phyloP scores from a whole-genome alignment of 2,329 filamentous ascomycete genomes.

The Didymella keratinophila region DNA sequence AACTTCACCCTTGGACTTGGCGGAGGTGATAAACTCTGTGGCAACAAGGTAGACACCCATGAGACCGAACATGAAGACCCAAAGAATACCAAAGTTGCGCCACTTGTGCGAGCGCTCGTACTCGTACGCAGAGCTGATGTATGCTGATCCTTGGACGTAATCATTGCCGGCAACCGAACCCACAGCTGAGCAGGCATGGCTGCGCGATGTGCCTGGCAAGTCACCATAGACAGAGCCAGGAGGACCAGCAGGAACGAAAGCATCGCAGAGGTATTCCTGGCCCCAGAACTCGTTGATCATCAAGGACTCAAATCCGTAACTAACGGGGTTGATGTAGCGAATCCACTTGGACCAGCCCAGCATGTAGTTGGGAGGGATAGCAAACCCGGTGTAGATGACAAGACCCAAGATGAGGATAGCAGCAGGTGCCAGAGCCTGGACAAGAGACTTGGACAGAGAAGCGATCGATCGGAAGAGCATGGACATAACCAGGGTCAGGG shows the following conservation, averaged over 20 bases:
- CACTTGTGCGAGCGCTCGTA: conserved; percentile 54
- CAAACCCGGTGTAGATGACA: conserved; percentile 73
- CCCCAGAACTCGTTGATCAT: conserved; percentile 83
- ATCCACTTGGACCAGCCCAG: conserved; percentile 84
- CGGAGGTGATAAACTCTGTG: conserved; percentile 57
- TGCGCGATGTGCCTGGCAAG: conserved; percentile 29
- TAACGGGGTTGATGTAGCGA: conserved; percentile 79
- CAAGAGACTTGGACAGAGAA: conserved; percentile 73
- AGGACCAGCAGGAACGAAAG: conserved; percentile 54
- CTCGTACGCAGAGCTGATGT: conserved; percentile 45
- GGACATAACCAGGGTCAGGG: conserved; percentile 78
- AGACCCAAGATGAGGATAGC: conserved; percentile 69
- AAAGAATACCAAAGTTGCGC: conserved; percentile 58
- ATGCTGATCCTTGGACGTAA: conserved; percentile 52
- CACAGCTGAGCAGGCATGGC: conserved; percentile 53
- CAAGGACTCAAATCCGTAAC: conserved; percentile 80
- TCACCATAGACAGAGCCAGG: conserved; percentile 50
- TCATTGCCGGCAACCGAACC: conserved; percentile 52
- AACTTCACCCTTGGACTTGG: conserved; percentile 62
- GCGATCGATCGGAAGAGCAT: conserved; percentile 86
- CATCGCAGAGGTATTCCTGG: conserved; percentile 64
- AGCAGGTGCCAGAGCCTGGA: conserved; percentile 65
- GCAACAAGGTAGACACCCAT: conserved; percentile 54
- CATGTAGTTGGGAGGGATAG: conserved; percentile 68
- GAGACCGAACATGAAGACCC: conserved; percentile 55